Evolutionary conservation across 2,329 filamentous ascomycete genomes (phyloP).

Genomic region (Metarhizium brunneum): DNA sequence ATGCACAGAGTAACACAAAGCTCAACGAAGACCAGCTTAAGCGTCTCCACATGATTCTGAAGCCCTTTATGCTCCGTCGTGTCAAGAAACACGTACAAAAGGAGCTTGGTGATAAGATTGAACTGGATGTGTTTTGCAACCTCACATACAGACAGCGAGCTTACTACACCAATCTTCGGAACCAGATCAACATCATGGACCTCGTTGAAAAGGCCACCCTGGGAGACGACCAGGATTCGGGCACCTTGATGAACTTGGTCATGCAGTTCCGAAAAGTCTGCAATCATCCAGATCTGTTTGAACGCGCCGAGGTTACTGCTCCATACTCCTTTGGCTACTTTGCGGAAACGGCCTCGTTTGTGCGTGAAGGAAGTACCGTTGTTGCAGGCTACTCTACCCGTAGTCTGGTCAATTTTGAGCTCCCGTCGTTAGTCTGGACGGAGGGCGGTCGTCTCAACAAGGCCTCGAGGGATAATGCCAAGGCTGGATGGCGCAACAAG

Average conservation of each 20-base stretch:
- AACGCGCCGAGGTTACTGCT: slow-evolving; percentile 84
- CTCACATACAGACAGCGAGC: slow-evolving; percentile 93
- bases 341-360: slow-evolving; percentile 90
- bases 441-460: slow-evolving; percentile 68
- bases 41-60: slow-evolving; percentile 96
- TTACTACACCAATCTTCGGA: slow-evolving; percentile 84
- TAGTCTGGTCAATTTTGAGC: slow-evolving; percentile 72
- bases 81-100: slow-evolving; percentile 99
- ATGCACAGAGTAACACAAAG: slow-evolving; percentile 98
- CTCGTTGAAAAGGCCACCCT: slow-evolving; percentile 94
- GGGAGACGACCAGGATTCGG: slow-evolving; percentile 89
- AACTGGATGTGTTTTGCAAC: slow-evolving; percentile 91
- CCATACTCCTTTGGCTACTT: slow-evolving; percentile 79
- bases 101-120: slow-evolving; percentile 97
- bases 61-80: slow-evolving; percentile 98
- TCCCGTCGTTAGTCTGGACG: slow-evolving; percentile 77
- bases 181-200: slow-evolving; percentile 98
- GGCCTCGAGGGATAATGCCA: slow-evolving; percentile 61
- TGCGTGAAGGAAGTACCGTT: slow-evolving; percentile 76
- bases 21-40: slow-evolving; percentile 96
- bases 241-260: slow-evolving; percentile 96
- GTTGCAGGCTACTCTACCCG: slow-evolving; percentile 80
- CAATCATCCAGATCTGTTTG: slow-evolving; percentile 95
- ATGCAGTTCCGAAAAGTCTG: slow-evolving; percentile 99
- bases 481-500: slow-evolving; percentile 71